These are phyloP conservation scores for Lactifluus subvellereus DNA, from an alignment of 768 basidiomycete genomes.

Conservation along the genomic window DNA sequence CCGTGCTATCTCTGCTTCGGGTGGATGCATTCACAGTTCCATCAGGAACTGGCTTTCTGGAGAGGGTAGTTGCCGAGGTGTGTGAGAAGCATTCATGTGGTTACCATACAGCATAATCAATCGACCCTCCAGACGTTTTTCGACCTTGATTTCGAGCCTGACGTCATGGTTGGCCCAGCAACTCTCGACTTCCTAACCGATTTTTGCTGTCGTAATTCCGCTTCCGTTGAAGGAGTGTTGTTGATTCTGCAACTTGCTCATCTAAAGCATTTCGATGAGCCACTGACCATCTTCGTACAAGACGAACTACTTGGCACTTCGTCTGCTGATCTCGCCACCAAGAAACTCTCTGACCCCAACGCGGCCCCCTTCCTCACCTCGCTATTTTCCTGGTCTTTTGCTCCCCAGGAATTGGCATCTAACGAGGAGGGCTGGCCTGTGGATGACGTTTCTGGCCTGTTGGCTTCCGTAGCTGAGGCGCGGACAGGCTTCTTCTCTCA, in stretches of 20 bases:
- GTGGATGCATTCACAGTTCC: conserved; percentile 48
- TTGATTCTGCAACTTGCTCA: conserved; percentile 62
- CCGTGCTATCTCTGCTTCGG: conserved; percentile 53
- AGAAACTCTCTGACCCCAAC: conserved; percentile 22
- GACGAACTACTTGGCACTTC: conserved; percentile 25
- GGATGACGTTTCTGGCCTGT: conserved; percentile 30
- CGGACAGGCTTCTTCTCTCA: conserved; percentile 34
- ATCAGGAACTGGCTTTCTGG: conserved; percentile 42
- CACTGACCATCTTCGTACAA: conserved; percentile 42
- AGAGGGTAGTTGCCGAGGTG: conserved; percentile 53
- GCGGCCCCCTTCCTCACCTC: conserved; percentile 35
- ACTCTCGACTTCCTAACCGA: conserved; percentile 51
- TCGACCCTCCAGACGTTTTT: conserved; percentile 51
- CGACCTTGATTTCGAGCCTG: conserved; percentile 52
- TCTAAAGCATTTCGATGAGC: conserved; percentile 67
- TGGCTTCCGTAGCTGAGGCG: conserved; percentile 35
- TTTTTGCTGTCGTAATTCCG: conserved; percentile 48
- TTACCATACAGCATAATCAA: background rate
- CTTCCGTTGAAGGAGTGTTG: conserved; percentile 51
- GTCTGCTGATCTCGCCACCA: background rate
- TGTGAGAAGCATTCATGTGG: background rate
- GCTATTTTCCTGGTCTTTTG: conserved; percentile 21
- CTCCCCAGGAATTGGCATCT: conserved; percentile 16
- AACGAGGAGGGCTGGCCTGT: conserved; percentile 27
- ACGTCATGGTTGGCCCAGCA: conserved; percentile 55